phyloP scores from a whole-genome alignment of 352 stramenopile species.

The Phytophthora nicotianae region DNA sequence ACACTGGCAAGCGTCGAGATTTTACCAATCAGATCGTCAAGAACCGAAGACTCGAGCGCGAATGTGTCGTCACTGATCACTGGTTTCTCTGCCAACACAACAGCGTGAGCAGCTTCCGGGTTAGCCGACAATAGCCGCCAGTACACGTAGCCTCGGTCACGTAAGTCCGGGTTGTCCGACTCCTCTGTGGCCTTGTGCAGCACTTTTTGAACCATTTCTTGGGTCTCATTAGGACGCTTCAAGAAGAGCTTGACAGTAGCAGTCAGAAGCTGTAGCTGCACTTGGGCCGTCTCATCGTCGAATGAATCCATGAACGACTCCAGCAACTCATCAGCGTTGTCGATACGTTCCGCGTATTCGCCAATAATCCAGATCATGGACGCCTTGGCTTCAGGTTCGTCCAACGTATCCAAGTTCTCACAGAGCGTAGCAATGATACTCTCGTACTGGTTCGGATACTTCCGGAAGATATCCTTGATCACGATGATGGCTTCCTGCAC shows the following conservation, averaged over 20 bases:
- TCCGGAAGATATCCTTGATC: slow-evolving; percentile 99
- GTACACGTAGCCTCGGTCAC: slow-evolving; percentile 99
- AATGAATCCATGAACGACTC: slow-evolving; percentile 99
- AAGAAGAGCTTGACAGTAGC: slow-evolving; percentile 99
- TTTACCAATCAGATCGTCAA: slow-evolving; percentile 97
- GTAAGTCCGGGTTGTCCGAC: slow-evolving; percentile 98
- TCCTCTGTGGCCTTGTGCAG: slow-evolving; percentile 98
- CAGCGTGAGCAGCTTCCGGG: slow-evolving; percentile 97
- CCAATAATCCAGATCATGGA: slow-evolving; percentile 99
- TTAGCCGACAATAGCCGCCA: slow-evolving; percentile 98
- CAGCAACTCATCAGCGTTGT: slow-evolving; percentile 99
- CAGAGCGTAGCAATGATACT: slow-evolving; percentile 99
- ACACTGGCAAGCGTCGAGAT: slow-evolving; percentile 98
- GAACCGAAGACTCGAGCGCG: slow-evolving; percentile 92
- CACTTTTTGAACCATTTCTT: slow-evolving; percentile 98
- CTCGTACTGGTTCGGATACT: slow-evolving; percentile 99
- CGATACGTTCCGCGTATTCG: slow-evolving; percentile 99
- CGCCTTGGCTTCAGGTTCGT: slow-evolving; percentile 99
- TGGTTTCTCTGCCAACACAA: slow-evolving; percentile 98
- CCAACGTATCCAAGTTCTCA: slow-evolving; percentile 99
- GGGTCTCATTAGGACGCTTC: slow-evolving; percentile 93
- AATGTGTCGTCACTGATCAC: slow-evolving; percentile 99
- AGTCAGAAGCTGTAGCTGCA: slow-evolving; percentile 98
- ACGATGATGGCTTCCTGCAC: slow-evolving; percentile 99
- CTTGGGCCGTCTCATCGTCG: slow-evolving; percentile 96